Evolutionary conservation across 805 yeast species (phyloP).

Genomic region (Tetrapisispora pingtungensis): DNA sequence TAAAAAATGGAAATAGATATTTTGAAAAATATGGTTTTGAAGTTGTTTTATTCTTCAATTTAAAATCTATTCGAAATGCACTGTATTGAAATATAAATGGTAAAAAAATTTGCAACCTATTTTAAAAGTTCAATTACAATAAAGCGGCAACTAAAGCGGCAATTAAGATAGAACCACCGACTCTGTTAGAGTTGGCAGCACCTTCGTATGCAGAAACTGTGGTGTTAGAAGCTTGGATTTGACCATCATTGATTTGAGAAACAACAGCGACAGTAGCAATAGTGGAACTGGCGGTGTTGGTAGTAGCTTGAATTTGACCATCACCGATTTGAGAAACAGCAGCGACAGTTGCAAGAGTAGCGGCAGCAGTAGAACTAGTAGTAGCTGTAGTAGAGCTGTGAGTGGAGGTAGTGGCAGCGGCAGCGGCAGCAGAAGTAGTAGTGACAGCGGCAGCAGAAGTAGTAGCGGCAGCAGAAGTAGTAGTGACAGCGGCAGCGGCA

Average conservation of each 20-base stretch:
- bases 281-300: background rate
- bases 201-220: constrained; percentile 1
- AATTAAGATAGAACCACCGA: background rate
- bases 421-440: background rate
- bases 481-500: background rate
- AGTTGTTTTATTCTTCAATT: too few species aligned
- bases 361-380: background rate
- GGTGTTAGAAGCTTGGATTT: background rate
- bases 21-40: too few species aligned
- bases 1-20: too few species aligned
- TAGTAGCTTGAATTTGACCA: constrained; percentile 1
- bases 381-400: background rate
- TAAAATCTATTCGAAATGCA: background rate
- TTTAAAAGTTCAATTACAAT: background rate
- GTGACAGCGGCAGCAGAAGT: background rate
- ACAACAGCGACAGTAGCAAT: background rate
- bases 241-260: background rate
- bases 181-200: constrained; percentile 2
- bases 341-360: background rate
- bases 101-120: background rate
- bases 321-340: constrained; percentile 1
- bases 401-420: background rate
- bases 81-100: background rate
- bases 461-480: background rate
- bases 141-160: constrained; percentile 2